Percentiles rank a stretch among this genome's conserved stretches.
phyloP scores from a whole-genome alignment of 2,329 filamentous ascomycete species.

The Apiospora malaysiana region DNA sequence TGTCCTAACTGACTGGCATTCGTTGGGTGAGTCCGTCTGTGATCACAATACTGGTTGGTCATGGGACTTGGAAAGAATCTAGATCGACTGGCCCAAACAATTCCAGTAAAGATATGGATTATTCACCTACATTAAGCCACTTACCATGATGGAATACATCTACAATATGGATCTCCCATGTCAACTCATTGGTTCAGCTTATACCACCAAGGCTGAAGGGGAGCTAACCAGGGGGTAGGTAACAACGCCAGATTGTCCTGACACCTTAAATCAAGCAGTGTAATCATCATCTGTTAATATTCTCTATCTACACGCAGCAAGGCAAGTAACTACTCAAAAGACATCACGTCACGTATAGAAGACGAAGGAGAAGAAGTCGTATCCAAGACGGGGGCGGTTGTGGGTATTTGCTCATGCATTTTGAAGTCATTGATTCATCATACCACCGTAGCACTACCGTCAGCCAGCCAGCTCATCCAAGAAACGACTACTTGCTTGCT shows the following conservation, averaged over 20 bases:
- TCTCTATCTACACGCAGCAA: not conserved
- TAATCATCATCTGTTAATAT: not conserved
- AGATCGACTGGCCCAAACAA: too few relatives aligned
- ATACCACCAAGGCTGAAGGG: not conserved
- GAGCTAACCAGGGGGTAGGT: too few relatives aligned
- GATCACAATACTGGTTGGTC: too few relatives aligned
- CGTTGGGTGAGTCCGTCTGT: too few relatives aligned
- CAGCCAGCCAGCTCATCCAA: not conserved
- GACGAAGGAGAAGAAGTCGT: not conserved
- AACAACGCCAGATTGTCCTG: not conserved
- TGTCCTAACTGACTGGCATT: too few relatives aligned
- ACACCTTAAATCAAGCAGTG: not conserved
- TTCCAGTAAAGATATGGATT: not conserved
- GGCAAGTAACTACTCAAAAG: not conserved
- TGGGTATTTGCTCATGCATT: not conserved
- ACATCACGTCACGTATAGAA: not conserved
- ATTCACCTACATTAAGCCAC: not conserved
- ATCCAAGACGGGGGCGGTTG: not conserved
- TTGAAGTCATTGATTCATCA: constrained; percentile 17
- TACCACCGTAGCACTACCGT: constrained; percentile 2
- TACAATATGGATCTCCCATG: not conserved
- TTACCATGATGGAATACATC: not conserved
- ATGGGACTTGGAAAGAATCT: too few relatives aligned
- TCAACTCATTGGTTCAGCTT: too few relatives aligned
- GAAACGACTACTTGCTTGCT: not conserved